Evolutionary conservation across 129 eudicot genomes (phyloP).

Genomic region (Artemisia argyi): DNA sequence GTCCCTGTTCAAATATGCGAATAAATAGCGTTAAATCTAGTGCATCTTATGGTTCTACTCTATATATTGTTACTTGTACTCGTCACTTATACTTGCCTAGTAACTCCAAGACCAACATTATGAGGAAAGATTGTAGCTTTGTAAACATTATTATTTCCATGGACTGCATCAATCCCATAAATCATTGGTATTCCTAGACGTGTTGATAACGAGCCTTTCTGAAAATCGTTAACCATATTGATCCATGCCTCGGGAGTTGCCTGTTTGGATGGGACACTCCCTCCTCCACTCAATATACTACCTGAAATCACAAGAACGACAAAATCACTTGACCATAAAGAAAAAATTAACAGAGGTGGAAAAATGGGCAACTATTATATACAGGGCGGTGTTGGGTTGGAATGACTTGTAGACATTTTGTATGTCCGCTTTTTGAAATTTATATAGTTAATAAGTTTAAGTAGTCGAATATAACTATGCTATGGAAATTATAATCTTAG

Average conservation of each 20-base stretch:
- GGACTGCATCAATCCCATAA: slow-evolving; percentile 42
- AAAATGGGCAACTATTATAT: neutral
- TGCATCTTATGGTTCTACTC: neutral
- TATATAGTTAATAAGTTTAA: no score
- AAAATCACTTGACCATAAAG: neutral
- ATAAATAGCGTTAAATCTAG: neutral
- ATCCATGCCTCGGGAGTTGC: slow-evolving; percentile 50
- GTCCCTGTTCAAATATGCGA: slow-evolving; percentile 43
- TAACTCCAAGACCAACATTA: slow-evolving; percentile 46
- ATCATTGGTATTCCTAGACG: slow-evolving; percentile 39
- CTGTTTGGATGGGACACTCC: slow-evolving; percentile 51
- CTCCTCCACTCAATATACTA: slow-evolving; percentile 69
- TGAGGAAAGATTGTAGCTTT: slow-evolving; percentile 44
- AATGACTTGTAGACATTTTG: no score
- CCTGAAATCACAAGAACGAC: slow-evolving; percentile 34
- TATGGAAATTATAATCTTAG: no score
- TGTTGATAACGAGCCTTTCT: slow-evolving; percentile 36
- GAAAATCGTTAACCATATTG: slow-evolving; percentile 28
- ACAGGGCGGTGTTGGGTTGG: no score
- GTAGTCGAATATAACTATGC: no score
- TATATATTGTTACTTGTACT: neutral
- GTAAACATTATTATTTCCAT: slow-evolving; percentile 40
- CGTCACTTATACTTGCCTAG: slow-evolving; percentile 37
- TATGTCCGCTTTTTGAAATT: no score
- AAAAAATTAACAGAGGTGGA: neutral